Evolutionary conservation across 441 rosid genomes (phyloP).

Genomic region (Francoa sonchifolia): DNA sequence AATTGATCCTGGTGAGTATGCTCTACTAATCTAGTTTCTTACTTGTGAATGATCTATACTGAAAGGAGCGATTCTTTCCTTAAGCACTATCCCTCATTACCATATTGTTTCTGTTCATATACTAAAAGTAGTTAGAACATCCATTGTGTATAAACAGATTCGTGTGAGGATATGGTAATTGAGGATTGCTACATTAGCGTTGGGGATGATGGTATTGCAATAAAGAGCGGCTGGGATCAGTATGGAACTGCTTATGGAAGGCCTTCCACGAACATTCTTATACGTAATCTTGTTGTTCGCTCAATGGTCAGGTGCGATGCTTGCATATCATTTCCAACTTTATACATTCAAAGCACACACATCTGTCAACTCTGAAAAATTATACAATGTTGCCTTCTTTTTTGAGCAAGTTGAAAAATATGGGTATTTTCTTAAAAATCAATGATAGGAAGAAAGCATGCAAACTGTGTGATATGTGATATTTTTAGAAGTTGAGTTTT

Average conservation of each 20-base stretch:
- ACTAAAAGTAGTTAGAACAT: too few species aligned
- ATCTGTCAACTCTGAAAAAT: background rate
- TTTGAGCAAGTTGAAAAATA: too few species aligned
- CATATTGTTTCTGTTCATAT: background rate
- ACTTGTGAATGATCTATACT: too few species aligned
- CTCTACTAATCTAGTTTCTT: background rate
- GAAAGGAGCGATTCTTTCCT: too few species aligned
- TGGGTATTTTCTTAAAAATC: too few species aligned
- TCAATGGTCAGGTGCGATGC: constrained; percentile 78
- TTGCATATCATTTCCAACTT: constrained; percentile 8
- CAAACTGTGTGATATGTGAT: too few species aligned
- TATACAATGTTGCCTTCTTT: too few species aligned
- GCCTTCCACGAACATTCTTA: constrained; percentile 67
- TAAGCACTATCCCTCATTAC: too few species aligned
- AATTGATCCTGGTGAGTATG: constrained; percentile 75
- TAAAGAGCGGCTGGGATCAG: constrained; percentile 99
- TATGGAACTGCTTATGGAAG: constrained; percentile 80
- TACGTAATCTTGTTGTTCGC: constrained; percentile 70
- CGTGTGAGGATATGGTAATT: constrained; percentile 87
- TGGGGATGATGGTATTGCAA: constrained; percentile 92
- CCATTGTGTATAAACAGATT: constrained; percentile 37
- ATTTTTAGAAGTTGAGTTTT: too few species aligned
- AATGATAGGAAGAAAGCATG: too few species aligned
- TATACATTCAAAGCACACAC: background rate
- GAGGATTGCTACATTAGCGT: constrained; percentile 94